These are phyloP conservation scores for Henckelia pumila DNA, from an alignment of 257 asterid species.

Conservation along the genomic window DNA sequence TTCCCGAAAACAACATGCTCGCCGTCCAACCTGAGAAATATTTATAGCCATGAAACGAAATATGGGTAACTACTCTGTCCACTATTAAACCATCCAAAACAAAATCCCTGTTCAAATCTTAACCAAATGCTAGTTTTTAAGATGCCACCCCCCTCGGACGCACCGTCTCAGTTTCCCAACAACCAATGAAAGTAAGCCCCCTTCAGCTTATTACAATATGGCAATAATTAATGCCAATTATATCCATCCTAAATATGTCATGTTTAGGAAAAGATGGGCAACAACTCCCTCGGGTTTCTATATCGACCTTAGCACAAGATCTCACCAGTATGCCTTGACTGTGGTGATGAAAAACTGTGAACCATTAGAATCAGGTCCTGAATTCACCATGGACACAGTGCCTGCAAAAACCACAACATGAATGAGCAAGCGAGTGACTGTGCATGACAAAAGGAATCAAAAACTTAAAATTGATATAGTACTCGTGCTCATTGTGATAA, in stretches of 20 bases:
- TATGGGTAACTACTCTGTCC: background rate
- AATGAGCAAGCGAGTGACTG: constrained; percentile 1
- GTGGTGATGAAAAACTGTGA: constrained; percentile 96
- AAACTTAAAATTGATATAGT: background rate
- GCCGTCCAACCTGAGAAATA: constrained; percentile 73
- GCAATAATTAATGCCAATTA: background rate
- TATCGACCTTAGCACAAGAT: constrained; percentile 16
- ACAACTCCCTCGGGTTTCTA: background rate
- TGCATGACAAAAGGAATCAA: background rate
- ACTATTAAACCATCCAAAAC: background rate
- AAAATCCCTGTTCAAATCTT: background rate
- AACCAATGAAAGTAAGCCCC: background rate
- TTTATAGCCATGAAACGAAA: background rate
- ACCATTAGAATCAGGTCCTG: constrained; percentile 95
- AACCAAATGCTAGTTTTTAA: background rate
- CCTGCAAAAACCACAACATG: constrained; percentile 43
- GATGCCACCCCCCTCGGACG: background rate
- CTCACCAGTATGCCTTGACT: constrained; percentile 88
- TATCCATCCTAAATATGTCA: background rate
- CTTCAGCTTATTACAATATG: background rate
- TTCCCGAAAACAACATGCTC: constrained; percentile 91
- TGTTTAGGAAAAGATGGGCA: constrained; percentile 1
- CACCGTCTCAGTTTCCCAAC: background rate
- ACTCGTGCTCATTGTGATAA: background rate
- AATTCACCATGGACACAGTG: constrained; percentile 77